Conservation (phyloP, 768 basidiomycete genomes). For the Zangia roseola region DNA sequence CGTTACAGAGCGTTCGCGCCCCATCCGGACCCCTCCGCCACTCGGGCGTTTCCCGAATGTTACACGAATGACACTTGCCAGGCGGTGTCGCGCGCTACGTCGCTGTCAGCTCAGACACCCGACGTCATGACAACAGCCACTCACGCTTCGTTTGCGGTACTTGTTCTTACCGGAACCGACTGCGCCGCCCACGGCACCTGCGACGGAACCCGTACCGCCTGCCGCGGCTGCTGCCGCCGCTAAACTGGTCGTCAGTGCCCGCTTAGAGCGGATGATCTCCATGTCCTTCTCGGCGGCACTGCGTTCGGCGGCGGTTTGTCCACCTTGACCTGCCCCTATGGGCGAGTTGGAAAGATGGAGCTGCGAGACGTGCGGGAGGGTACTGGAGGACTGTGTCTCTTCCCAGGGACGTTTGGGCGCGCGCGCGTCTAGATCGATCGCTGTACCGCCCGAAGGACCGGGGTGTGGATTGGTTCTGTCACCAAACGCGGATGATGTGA, state of each 20-base stretch:
- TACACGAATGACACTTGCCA: constrained; percentile 85
- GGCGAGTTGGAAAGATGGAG: constrained; percentile 23
- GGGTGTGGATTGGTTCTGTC: constrained; percentile 24
- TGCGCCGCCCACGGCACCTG: constrained; percentile 24
- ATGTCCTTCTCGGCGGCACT: constrained; percentile 80
- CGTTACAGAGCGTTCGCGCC: constrained; percentile 80
- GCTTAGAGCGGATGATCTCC: constrained; percentile 80
- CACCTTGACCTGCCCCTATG: constrained; percentile 8
- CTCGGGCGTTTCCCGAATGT: constrained; percentile 86
- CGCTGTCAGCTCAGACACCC: no score
- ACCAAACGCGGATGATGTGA: constrained; percentile 20
- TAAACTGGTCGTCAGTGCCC: constrained; percentile 67
- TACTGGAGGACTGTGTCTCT: constrained; percentile 38
- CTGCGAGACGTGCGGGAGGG: constrained; percentile 23
- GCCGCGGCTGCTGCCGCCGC: constrained; percentile 43
- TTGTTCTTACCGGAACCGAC: constrained; percentile 56
- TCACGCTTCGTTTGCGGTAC: constrained; percentile 82
- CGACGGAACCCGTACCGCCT: constrained; percentile 35
- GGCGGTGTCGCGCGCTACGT: constrained; percentile 87
- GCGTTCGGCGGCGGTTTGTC: constrained; percentile 41
- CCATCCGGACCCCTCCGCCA: constrained; percentile 86
- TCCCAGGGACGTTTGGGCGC: constrained; percentile 82
- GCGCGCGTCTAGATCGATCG: constrained; percentile 38
- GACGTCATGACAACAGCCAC: no score
- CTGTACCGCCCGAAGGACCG: constrained; percentile 19